Evolutionary conservation across 331 rosid species (phyloP).

Genomic region (Quercus lobata): DNA sequence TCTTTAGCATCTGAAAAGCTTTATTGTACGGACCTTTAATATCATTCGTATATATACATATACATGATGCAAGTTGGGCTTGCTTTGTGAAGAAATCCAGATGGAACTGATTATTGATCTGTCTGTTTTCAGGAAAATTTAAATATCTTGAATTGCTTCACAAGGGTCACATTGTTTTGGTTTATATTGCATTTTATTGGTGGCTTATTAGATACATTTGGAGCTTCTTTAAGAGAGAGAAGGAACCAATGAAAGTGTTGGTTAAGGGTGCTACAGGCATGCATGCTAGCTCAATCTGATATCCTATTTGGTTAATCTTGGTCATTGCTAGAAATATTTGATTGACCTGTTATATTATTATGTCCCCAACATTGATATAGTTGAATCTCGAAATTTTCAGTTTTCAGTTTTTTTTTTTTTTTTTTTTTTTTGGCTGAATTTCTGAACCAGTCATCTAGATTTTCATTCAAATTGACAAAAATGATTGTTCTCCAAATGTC

Average conservation of each 20-base stretch:
- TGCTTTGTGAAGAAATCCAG: constrained; percentile 15
- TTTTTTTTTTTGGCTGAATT: background rate
- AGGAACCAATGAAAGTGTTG: constrained; percentile 62
- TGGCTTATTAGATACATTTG: constrained; percentile 57
- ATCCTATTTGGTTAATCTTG: background rate
- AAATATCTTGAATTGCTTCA: constrained; percentile 33
- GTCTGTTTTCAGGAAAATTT: constrained; percentile 25
- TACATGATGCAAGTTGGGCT: background rate
- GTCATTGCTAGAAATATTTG: background rate
- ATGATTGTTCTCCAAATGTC: no score
- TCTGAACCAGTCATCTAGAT: background rate
- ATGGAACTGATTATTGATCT: constrained; percentile 22
- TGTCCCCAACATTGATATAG: no score
- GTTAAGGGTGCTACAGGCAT: constrained; percentile 87
- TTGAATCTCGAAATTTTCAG: no score
- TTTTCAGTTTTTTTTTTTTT: no score
- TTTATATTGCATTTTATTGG: constrained; percentile 53
- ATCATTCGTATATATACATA: background rate
- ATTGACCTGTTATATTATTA: no score
- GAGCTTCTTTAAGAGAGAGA: constrained; percentile 49
- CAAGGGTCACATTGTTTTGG: constrained; percentile 38
- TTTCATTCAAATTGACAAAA: background rate
- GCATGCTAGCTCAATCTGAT: constrained; percentile 1
- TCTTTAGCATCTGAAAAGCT: no score
- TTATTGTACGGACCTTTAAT: no score